Percentiles rank a stretch among this genome's conserved stretches.
These are phyloP conservation scores for Xylaria longipes DNA, from an alignment of 495 filamentous ascomycete species.

Conservation along the genomic window DNA sequence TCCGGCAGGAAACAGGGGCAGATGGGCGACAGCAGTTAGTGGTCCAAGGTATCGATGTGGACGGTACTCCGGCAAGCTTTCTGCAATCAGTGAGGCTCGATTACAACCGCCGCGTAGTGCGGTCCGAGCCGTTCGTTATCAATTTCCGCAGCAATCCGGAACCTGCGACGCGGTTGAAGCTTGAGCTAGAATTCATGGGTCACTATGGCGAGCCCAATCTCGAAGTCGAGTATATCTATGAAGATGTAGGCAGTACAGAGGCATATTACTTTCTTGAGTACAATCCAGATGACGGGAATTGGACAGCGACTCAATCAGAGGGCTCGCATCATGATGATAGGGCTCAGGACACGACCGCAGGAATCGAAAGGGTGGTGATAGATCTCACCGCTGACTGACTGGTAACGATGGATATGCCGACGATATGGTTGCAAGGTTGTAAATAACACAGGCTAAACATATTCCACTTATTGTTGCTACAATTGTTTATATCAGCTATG, in stretches of 20 bases:
- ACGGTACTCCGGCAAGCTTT: slow-evolving; percentile 53
- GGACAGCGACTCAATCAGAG: slow-evolving; percentile 35
- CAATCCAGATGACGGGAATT: slow-evolving; percentile 45
- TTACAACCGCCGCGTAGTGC: slow-evolving; percentile 40
- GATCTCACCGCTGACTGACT: slow-evolving; percentile 3
- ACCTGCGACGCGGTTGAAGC: slow-evolving; percentile 33
- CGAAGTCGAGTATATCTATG: slow-evolving; percentile 36
- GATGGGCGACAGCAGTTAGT: slow-evolving; percentile 35
- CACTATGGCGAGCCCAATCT: slow-evolving; percentile 53
- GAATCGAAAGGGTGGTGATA: slow-evolving; percentile 10
- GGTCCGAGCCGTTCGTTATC: slow-evolving; percentile 49
- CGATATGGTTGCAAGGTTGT: neutral
- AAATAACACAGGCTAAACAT: neutral
- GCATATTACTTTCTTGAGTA: slow-evolving; percentile 49
- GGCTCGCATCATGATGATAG: neutral
- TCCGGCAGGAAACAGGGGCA: slow-evolving; percentile 35
- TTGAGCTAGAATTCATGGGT: slow-evolving; percentile 56
- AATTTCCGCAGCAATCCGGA: slow-evolving; percentile 40
- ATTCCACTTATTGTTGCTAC: neutral
- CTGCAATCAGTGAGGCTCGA: slow-evolving; percentile 46
- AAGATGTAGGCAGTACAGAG: slow-evolving; percentile 13
- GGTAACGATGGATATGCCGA: neutral
- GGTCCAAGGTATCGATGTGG: slow-evolving; percentile 47
- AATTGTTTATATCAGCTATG: neutral
- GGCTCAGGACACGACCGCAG: neutral